Evolutionary conservation across 352 stramenopile genomes (phyloP).

Genomic region (Pythium chondricola): DNA sequence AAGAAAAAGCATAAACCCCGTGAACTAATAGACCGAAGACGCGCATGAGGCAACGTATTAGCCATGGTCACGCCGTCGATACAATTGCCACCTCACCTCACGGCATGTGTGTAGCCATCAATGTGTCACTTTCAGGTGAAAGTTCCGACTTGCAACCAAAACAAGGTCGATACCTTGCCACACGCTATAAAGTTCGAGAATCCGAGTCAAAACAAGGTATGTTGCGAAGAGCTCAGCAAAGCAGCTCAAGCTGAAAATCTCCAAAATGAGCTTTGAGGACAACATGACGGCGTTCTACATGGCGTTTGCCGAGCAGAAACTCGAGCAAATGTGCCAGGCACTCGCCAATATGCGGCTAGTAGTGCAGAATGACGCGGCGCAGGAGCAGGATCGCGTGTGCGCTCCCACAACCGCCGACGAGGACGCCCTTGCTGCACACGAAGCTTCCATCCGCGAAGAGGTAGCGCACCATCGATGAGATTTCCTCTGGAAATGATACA

Average conservation of each 20-base stretch:
- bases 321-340: conserved; percentile 59
- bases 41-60: no score
- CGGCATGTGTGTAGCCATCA: no score
- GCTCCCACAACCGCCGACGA: conserved; percentile 11
- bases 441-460: conserved; percentile 53
- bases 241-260: neutral
- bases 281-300: conserved; percentile 80
- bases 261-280: conserved; percentile 82
- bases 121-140: neutral
- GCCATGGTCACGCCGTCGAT: no score
- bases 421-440: conserved; percentile 3
- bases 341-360: conserved; percentile 49
- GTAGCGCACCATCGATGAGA: conserved; percentile 13
- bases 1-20: neutral
- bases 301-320: conserved; percentile 64
- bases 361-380: conserved; percentile 24
- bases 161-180: neutral
- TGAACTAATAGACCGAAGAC: neutral
- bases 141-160: neutral
- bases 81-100: no score
- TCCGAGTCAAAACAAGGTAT: neutral
- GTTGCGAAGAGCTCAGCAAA: neutral
- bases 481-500: no score
- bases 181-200: neutral
- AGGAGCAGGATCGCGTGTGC: conserved; percentile 16